Evolutionary conservation across 495 filamentous ascomycete species (phyloP), one percentile per base, ranked within the genome.

Genomic region (Astrocystis sublimbata): DNA sequence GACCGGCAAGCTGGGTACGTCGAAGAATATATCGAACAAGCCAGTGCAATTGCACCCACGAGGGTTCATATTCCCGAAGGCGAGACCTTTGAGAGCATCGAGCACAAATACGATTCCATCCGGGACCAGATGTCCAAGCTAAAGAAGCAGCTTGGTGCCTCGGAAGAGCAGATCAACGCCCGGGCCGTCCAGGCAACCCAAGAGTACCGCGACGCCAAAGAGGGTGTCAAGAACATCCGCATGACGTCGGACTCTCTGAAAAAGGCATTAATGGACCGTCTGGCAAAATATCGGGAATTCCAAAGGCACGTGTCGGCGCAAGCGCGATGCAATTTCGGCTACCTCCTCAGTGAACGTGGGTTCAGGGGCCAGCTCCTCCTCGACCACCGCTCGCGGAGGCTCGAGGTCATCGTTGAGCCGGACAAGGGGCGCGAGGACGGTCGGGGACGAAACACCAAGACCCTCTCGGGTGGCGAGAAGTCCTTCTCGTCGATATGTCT

Each of bases 401-500:
- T 97, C 31, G 89, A 94, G 63, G 79, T 99, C 35, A 82, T 89
- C 56, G 90, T 96, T 46, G 85, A 88, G 70, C 96, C 91, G 35
- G 96, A 96, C 73, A 88, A 87, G 71, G 92, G 86, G 10, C 78
- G 74, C 49, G 85, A 81, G 65, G 80, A 76, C 59, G 85, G 81
- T 49, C 78, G 80, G 31, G 93, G 89, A 21, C 85, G 93, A 33
- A 88, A 88, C 64, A 92, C 94, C 45, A 96, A 90, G 76, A 97
- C 93, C 4, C 80, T 99, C 8, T 96, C 91, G 6, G 94, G 94
- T 47, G 94, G 94, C 40, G 94, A 99, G 75, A 98, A 97, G 71
- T 97, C 92, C 0, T 99, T 98, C 77, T 96, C 93, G 1, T 94
- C 92, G 12, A 93, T 97, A 59, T 99, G 94, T 72, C 81, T 99